These are phyloP conservation scores for Candida arabinofermentans DNA, from an alignment of 805 yeast genomes.

Conservation along the genomic window DNA sequence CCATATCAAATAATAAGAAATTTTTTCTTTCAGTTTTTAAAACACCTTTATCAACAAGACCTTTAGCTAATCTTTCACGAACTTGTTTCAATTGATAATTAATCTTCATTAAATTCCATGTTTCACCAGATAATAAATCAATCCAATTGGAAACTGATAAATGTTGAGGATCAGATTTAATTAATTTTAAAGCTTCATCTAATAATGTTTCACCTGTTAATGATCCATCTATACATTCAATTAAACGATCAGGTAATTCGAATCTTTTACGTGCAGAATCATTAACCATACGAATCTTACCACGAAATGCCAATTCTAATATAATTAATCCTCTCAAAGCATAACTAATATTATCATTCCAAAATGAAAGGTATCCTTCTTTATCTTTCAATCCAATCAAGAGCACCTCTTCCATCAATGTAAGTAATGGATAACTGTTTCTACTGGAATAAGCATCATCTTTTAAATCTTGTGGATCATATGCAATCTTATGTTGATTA, in stretches of 20 bases:
- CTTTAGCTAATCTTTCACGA: constrained; percentile 93
- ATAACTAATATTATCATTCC: constrained; percentile 97
- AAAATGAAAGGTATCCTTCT: constrained; percentile 93
- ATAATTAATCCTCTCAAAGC: constrained; percentile 93
- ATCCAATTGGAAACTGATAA: constrained; percentile 87
- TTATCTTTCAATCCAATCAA: constrained; percentile 91
- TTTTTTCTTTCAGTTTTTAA: constrained; percentile 94
- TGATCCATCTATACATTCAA: constrained; percentile 80
- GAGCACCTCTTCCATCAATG: constrained; percentile 95
- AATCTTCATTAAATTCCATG: constrained; percentile 95
- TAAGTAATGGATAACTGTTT: constrained; percentile 61
- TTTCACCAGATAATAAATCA: constrained; percentile 89
- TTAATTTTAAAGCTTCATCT: constrained; percentile 88
- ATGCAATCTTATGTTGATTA: constrained; percentile 59
- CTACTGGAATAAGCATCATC: constrained; percentile 33
- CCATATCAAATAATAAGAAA: constrained; percentile 94
- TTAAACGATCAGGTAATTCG: constrained; percentile 79
- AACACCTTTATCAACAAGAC: constrained; percentile 94
- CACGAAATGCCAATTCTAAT: constrained; percentile 87
- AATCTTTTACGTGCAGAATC: constrained; percentile 90
- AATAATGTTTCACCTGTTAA: constrained; percentile 93
- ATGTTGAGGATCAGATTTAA: constrained; percentile 78
- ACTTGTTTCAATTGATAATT: constrained; percentile 96
- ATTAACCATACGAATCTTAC: constrained; percentile 81
- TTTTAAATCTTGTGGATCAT: constrained; percentile 68